Percentiles rank a stretch among this genome's conserved stretches.
Conservation (phyloP, 139 green algal species). For the Chlamydomonas sp. region DNA sequence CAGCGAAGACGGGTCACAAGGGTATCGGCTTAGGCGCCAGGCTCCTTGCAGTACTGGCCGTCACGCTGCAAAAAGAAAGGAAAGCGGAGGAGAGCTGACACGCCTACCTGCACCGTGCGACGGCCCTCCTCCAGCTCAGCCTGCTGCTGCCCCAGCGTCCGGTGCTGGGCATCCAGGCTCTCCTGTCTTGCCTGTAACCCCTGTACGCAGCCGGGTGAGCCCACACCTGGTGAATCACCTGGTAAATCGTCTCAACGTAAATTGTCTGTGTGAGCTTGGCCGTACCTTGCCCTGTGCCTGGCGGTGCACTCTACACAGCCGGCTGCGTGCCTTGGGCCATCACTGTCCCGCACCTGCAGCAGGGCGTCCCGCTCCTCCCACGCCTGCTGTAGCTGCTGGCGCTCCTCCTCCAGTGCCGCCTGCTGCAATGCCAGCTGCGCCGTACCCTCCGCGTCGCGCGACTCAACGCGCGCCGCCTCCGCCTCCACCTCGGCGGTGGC, state of each 20-base stretch:
- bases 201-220: no score
- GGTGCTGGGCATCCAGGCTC: background rate
- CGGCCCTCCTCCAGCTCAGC: background rate
- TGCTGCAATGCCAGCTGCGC: background rate
- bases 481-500: background rate
- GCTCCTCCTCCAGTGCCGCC: background rate
- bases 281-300: background rate
- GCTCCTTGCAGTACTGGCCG: no score
- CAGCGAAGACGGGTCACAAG: background rate
- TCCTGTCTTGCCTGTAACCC: background rate
- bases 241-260: no score
- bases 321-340: no score
- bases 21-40: no score
- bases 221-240: no score
- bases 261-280: background rate
- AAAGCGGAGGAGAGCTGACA: no score
- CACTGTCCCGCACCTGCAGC: background rate
- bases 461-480: background rate
- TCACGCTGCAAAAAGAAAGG: no score
- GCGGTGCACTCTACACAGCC: no score
- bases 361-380: background rate
- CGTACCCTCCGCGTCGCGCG: background rate
- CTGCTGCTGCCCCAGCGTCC: background rate
- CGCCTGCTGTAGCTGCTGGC: background rate
- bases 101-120: background rate